Evolutionary conservation across 306 rosid species (phyloP).

Genomic region (Cucumis melo): DNA sequence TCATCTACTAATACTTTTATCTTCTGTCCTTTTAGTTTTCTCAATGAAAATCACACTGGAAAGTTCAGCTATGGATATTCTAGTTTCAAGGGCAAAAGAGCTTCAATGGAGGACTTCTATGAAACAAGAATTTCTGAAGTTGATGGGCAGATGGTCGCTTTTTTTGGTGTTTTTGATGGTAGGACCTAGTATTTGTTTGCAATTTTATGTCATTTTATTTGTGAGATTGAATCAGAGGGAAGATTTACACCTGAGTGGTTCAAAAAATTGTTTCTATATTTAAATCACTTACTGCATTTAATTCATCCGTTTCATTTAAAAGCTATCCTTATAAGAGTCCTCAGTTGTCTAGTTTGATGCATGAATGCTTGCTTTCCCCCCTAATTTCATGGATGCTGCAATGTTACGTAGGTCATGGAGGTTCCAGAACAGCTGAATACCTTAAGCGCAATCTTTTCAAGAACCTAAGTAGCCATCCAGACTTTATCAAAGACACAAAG

Average conservation of each 20-base stretch:
- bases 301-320: not conserved
- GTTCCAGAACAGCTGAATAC: conserved; percentile 77
- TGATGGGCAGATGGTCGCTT: conserved; percentile 78
- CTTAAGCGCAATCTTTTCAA: conserved; percentile 64
- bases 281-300: not conserved
- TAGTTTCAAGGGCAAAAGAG: conserved; percentile 80
- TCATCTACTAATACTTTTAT: not conserved
- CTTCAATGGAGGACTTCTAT: conserved; percentile 90
- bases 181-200: conserved; percentile 13
- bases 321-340: not conserved
- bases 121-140: conserved; percentile 65
- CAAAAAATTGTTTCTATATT: not conserved
- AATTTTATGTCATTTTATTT: not conserved
- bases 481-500: conserved; percentile 63
- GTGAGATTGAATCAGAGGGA: not conserved
- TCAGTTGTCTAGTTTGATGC: not conserved
- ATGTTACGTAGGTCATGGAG: conserved; percentile 63
- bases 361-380: not conserved
- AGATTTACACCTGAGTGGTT: not conserved
- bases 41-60: conserved; percentile 46
- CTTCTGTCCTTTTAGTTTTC: conserved; percentile 25
- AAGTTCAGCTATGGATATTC: conserved; percentile 84
- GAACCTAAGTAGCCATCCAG: conserved; percentile 67
- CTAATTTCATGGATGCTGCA: not conserved
- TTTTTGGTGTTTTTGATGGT: conserved; percentile 95